Percentiles rank a stretch among this genome's conserved stretches.
These are phyloP conservation scores for Jacaranda mimosifolia DNA, from an alignment of 257 asterid genomes.

Conservation along the genomic window DNA sequence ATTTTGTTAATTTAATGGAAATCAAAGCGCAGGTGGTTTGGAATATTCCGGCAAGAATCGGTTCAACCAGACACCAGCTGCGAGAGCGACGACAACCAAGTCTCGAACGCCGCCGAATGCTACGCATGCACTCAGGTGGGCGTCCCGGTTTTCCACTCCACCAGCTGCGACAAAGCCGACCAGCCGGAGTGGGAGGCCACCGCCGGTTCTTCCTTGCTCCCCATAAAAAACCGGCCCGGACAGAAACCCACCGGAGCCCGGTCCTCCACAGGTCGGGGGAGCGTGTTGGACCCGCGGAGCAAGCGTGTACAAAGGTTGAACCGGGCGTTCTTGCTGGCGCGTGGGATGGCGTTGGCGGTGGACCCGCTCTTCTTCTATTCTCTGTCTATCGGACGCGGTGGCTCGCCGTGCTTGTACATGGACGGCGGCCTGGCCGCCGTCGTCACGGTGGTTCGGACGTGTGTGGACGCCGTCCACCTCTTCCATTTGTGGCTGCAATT, in stretches of 20 bases:
- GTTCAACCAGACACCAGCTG: constrained; percentile 48
- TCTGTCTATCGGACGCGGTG: constrained; percentile 78
- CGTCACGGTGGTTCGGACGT: constrained; percentile 78
- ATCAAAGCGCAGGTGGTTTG: constrained; percentile 67
- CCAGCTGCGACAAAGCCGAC: constrained; percentile 85
- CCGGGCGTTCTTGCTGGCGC: constrained; percentile 83
- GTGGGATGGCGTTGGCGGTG: constrained; percentile 90
- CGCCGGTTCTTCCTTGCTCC: constrained; percentile 86
- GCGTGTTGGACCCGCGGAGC: constrained; percentile 84
- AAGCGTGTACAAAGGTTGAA: constrained; percentile 90
- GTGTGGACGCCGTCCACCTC: constrained; percentile 85
- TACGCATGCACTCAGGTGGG: constrained; percentile 92
- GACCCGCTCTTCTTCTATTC: constrained; percentile 93
- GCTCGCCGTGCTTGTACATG: constrained; percentile 81
- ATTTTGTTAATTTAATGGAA: background rate
- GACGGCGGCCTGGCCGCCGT: constrained; percentile 71
- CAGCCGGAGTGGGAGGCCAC: constrained; percentile 96
- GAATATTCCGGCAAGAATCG: constrained; percentile 61
- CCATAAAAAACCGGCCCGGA: constrained; percentile 58
- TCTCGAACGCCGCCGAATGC: constrained; percentile 61
- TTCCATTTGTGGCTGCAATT: constrained; percentile 88
- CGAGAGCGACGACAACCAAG: constrained; percentile 43
- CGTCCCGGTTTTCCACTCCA: constrained; percentile 90
- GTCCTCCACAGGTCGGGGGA: constrained; percentile 33
- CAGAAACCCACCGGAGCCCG: constrained; percentile 33